Evolutionary conservation across 768 basidiomycete genomes (phyloP), one percentile per base, ranked within the genome.

Genomic region (Trichaptum fuscoviolaceum): DNA sequence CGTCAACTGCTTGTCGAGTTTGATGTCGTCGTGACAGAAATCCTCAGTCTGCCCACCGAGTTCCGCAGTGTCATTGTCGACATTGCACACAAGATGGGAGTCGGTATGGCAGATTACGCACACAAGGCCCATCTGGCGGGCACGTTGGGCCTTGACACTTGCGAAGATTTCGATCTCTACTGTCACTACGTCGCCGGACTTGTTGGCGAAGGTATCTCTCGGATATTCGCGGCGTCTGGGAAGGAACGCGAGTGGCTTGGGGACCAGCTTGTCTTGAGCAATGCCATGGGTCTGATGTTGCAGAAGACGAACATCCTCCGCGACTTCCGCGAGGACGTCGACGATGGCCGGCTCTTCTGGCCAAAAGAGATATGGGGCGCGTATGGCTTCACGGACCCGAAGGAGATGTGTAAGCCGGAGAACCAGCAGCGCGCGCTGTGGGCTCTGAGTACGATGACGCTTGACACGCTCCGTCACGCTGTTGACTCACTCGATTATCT

Each of bases 241-340:
- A 95, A 94, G 73, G 96, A 98, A 76, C 82, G 81, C 0, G 72
- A 83, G 0, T 92, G 86, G 81, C 78, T 99, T 36, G 88, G 84
- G 30, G 78, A 85, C 30, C 92, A 97, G 74, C 87, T 97, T 67
- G 92, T 92, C 70, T 84, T 99, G 2, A 88, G 91, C 72, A 96
- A 97, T 79, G 91, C 91, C 10, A 93, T 97, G 90, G 96, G 96
- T n/a, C 83, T 95, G 34, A 80, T 98, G 59, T 85, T 99, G 12
- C 96, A 99, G 77, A 99, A 99, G 79, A 97, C 95, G 27, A 99
- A 99, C 76, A 97, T 99, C 76, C 93, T 95, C 65, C 92, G 96
- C 67, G 96, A 99, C 77, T 93, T 87, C 79, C 87, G 91, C 59
- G 96, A 99, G 76, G 96, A 99, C 75, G 83, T 87, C 17, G 90